Evolutionary conservation across 805 yeast genomes (phyloP), one percentile per base, ranked within the genome.

Genomic region (Wickerhamomyces chambardii): DNA sequence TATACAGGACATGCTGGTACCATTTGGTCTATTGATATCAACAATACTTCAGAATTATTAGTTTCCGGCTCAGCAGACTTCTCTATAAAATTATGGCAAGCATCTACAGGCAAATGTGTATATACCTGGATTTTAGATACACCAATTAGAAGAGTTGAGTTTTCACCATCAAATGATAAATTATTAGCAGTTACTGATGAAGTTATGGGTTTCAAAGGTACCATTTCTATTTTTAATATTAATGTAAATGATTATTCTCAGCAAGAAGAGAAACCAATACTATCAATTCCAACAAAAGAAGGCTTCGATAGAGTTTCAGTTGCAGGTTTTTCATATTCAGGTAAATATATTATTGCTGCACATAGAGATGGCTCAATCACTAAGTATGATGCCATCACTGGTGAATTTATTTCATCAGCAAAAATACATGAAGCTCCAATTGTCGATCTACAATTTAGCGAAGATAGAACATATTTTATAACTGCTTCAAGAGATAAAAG

Each of bases 21-120:
- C 36, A 80, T 92, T 51, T 86, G 95, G 92, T 79, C 95, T 25
- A 79, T 92, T 45, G 97, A 89, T 57, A 80, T 87, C 31, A 92
- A 85, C 58, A 59, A 64, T 29, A 70, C 72, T 37, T 69, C 90
- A n/a, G 66, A 70, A 29, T 70, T 72, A 42, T 78, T 85, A 44
- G 75, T 79, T 38, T 89, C 98, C 4, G 97, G 95, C 26, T 77
- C 92, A 42, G 95, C 96, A 36, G 98, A 92, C 56, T 78, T 81
- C 58, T 68, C 82, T 36, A 75, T 84, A 47, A 84, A 83, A 49
- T 70, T 90, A 44, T 92, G 97, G 97, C 72, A 72, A 44, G 83
- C 83, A 15, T 64, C 71, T 51, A 80, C 77, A 33, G 99, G 98
- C 34, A 70, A 78, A 50, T 73, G 78, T 51, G 65, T 84, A 28